Base-by-base conservation (phyloP, 2,329 filamentous ascomycete species). In the Westerdykella sp. region DNA sequence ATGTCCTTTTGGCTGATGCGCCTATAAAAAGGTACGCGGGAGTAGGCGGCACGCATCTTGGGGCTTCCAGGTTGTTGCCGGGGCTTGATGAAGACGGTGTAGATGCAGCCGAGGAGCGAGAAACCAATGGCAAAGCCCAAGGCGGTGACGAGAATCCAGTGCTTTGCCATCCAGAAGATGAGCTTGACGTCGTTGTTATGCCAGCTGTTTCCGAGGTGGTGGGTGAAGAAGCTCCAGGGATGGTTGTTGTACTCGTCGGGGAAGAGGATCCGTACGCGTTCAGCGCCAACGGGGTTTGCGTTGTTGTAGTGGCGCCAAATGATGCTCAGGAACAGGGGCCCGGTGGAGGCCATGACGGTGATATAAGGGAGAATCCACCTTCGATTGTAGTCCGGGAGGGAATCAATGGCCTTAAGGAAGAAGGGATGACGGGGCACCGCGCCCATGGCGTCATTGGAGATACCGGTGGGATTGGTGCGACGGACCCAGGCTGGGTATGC, bases 361-460 rank as follows among this genome's bases (percentile, higher is more conserved):
- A 86, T 83, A 64, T 90, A 88, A 13, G 81, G 77, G 48, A 83
- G 63, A 32, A 80, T 59, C 84, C 85, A 90, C 50, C 78, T 78
- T 46, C 79, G 75, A 59, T 85, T 76, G 65, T 86, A 87, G 42
- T 74, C 72, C 44, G 79, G 75, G n/a, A 90, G 70, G 11, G 76
- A 73, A 49, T 84, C 76, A 54, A 87, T 84, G 32, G 84, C 81
- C 39, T 75, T 73, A 40, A 81, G 71, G 72, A 88, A 88, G 70
- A 87, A 87, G 0, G 84, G 84, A 55, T 90, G 86, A 47, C 80
- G 75, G 0, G 83, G 80, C 0, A 85, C 75, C 13, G 84, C 70
- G 39, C 84, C 84, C 84, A 90, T 88, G 34, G 82, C 83, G 57
- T 90, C 85, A 70, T 90, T 90, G 52, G 82, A 85, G 54, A 90